Conservation (phyloP, 148 eudicot species). For the Simmondsia chinensis region DNA sequence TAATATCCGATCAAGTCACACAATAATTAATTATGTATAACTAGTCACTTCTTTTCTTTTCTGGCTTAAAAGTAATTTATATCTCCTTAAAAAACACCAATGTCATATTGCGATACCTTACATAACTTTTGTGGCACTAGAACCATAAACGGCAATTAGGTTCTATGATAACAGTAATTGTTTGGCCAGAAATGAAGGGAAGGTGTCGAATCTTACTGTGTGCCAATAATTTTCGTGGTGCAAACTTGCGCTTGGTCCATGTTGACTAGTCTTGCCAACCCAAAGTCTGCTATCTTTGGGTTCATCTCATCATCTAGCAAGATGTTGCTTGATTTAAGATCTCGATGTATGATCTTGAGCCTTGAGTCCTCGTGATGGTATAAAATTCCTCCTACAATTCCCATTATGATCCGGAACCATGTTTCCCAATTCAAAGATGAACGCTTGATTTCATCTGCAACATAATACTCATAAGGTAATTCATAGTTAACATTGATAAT, state of each 20-base stretch:
- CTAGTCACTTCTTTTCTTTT: too few species aligned
- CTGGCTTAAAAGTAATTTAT: too few species aligned
- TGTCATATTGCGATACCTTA: too few species aligned
- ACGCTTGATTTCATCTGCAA: conserved; percentile 4
- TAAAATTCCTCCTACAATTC: conserved; percentile 20
- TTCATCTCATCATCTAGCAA: conserved; percentile 17
- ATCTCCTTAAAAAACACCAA: too few species aligned
- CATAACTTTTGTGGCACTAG: too few species aligned
- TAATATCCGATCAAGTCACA: too few species aligned
- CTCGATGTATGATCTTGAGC: conserved; percentile 17
- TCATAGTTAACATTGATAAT: too few species aligned
- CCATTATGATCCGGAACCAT: conserved; percentile 15
- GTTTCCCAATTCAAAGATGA: conserved; percentile 8
- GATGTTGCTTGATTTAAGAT: conserved; percentile 21
- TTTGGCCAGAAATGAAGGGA: too few species aligned
- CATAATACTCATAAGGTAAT: neutral
- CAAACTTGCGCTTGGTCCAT: conserved; percentile 3
- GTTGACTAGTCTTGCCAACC: conserved; percentile 16
- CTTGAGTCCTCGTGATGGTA: conserved; percentile 25
- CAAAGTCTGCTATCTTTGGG: conserved; percentile 28
- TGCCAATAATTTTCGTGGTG: conserved; percentile 14
- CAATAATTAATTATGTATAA: too few species aligned
- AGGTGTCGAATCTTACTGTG: conserved; percentile 12
- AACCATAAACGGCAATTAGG: too few species aligned
- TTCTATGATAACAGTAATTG: too few species aligned